Percentiles rank a stretch among this genome's conserved stretches.
phyloP scores from a whole-genome alignment of 1,139 yeast genomes.

The Debaryomycetaceae sp. region DNA sequence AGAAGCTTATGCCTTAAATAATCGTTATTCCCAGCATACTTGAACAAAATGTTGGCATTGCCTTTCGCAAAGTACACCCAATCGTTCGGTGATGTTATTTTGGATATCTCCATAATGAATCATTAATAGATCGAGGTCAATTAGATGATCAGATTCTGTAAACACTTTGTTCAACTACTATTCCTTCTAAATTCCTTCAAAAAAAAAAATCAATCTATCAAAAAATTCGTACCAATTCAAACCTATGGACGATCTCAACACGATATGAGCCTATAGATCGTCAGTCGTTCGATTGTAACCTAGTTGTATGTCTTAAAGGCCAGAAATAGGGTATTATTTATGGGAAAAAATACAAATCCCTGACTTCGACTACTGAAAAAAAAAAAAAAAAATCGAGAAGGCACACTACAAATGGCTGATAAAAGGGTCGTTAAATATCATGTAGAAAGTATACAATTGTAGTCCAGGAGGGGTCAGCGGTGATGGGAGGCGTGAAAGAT shows the following conservation, averaged over 20 bases:
- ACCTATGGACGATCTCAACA: not conserved
- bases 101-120: conserved; percentile 37
- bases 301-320: not conserved
- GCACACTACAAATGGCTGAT: not conserved
- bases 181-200: not conserved
- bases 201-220: not conserved
- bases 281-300: not conserved
- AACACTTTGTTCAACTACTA: not conserved
- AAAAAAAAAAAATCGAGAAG: conserved; percentile 1
- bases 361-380: not conserved
- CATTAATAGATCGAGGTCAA: not conserved
- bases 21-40: conserved; percentile 37
- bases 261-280: not conserved
- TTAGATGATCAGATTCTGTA: not conserved
- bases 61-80: conserved; percentile 48
- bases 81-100: conserved; percentile 37
- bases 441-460: not conserved
- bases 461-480: not conserved
- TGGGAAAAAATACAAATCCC: not conserved
- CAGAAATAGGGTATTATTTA: not conserved
- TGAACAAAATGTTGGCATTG: conserved; percentile 43
- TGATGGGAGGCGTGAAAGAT: conserved; percentile 4
- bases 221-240: not conserved
- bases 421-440: not conserved
- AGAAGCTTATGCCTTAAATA: conserved; percentile 34